Percentiles rank a stretch among this genome's conserved stretches.
These are phyloP conservation scores for Apophysomyces variabilis DNA, from an alignment of 371 early-diverging fungal species.

Conservation along the genomic window DNA sequence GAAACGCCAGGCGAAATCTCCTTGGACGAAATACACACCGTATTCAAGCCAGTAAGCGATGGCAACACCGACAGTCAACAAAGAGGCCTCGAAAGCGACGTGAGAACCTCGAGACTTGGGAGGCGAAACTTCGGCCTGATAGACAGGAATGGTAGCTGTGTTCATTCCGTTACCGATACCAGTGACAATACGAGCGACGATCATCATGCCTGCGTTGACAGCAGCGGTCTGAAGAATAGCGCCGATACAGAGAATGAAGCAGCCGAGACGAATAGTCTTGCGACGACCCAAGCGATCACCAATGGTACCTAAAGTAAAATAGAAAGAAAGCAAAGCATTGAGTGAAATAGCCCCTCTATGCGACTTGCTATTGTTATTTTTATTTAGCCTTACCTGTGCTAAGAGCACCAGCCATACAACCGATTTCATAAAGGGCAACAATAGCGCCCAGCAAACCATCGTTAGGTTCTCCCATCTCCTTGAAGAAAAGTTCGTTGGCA, in stretches of 20 bases:
- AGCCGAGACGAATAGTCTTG: slow-evolving; percentile 39
- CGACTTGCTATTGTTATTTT: neutral
- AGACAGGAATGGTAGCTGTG: slow-evolving; percentile 54
- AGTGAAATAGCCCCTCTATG: neutral
- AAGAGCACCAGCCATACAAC: slow-evolving; percentile 38
- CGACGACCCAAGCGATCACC: slow-evolving; percentile 45
- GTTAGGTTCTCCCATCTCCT: slow-evolving; percentile 40
- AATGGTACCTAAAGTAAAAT: slow-evolving; percentile 12
- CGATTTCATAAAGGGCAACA: slow-evolving; percentile 40
- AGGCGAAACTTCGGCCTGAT: slow-evolving; percentile 54
- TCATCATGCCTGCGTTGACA: slow-evolving; percentile 40
- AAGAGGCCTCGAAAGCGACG: slow-evolving; percentile 43
- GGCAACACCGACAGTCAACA: slow-evolving; percentile 40
- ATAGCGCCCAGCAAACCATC: slow-evolving; percentile 36
- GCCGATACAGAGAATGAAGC: slow-evolving; percentile 37
- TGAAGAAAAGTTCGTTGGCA: slow-evolving; percentile 34
- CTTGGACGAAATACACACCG: slow-evolving; percentile 38
- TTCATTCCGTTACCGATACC: slow-evolving; percentile 57
- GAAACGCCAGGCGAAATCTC: slow-evolving; percentile 50
- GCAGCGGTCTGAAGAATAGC: slow-evolving; percentile 41
- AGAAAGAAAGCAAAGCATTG: neutral
- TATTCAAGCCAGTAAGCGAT: slow-evolving; percentile 51
- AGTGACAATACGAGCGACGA: slow-evolving; percentile 50
- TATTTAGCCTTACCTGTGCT: slow-evolving; percentile 23
- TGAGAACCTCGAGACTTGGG: slow-evolving; percentile 49